A percentile compares a stretch with the other conserved stretches of the same genome.
These are phyloP conservation scores for Solanum gracilifrons DNA, from an alignment of 257 asterid genomes.

Conservation along the genomic window DNA sequence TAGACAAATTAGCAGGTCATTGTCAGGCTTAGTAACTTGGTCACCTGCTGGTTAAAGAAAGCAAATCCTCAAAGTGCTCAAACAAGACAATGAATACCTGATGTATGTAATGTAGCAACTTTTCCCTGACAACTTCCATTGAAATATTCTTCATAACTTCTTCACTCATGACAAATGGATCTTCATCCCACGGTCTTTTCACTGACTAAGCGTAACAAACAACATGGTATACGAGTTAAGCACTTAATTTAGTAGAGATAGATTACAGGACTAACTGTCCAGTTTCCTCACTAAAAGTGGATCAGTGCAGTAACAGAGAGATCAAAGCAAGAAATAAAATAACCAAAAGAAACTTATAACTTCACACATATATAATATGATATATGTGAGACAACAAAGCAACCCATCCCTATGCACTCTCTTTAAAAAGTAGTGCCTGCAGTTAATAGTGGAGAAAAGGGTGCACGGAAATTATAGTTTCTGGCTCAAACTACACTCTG, in stretches of 20 bases:
- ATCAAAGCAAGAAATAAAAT: not conserved
- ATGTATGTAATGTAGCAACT: slow-evolving; percentile 72
- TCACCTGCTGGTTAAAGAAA: not conserved
- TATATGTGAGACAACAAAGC: not conserved
- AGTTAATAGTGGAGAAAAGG: not conserved
- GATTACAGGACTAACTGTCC: not conserved
- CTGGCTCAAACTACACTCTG: not conserved
- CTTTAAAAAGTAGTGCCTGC: not conserved
- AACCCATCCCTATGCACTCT: not conserved
- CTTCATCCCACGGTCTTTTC: slow-evolving; percentile 92
- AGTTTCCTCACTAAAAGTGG: not conserved
- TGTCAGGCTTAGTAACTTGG: not conserved
- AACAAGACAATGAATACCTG: slow-evolving; percentile 41
- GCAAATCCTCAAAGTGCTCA: not conserved
- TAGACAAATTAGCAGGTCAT: slow-evolving; percentile 2
- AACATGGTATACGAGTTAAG: not conserved
- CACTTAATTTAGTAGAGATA: not conserved
- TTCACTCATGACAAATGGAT: slow-evolving; percentile 77
- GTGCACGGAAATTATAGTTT: not conserved
- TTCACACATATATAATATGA: not conserved
- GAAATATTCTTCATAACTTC: slow-evolving; percentile 92
- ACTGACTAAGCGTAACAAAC: slow-evolving; percentile 45
- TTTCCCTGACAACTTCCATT: slow-evolving; percentile 81
- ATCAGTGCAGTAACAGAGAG: not conserved
- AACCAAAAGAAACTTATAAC: not conserved